Percentiles rank a stretch among this genome's conserved stretches.
Evolutionary conservation across 371 early-diverging fungal genomes (phyloP).

Genomic region (Saksenaea oblongispora): DNA sequence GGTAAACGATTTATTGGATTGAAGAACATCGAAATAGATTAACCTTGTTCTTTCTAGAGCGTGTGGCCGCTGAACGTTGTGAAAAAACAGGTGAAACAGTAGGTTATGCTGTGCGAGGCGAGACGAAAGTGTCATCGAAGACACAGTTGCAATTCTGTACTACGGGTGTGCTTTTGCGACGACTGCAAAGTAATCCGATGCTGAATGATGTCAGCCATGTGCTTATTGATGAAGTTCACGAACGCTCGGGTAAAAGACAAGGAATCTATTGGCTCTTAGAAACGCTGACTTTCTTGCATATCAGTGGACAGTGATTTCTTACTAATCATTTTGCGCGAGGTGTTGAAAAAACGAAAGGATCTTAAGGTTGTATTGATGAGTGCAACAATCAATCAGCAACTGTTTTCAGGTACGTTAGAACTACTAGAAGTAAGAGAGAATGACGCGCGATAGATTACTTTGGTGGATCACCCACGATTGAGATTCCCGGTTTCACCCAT

Average conservation of each 20-base stretch:
- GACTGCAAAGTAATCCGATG: constrained; percentile 70
- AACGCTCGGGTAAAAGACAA: constrained; percentile 56
- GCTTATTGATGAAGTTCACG: constrained; percentile 84
- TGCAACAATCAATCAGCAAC: constrained; percentile 73
- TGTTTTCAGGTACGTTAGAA: constrained; percentile 46
- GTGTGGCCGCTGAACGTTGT: constrained; percentile 73
- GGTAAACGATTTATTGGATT: constrained; percentile 16
- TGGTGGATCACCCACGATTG: constrained; percentile 62
- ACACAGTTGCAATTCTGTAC: constrained; percentile 85
- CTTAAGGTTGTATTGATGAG: constrained; percentile 76
- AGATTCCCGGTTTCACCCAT: constrained; percentile 80
- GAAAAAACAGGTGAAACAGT: constrained; percentile 55
- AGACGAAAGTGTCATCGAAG: constrained; percentile 56
- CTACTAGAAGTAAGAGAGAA: not conserved
- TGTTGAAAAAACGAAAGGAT: constrained; percentile 51
- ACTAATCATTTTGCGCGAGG: constrained; percentile 57
- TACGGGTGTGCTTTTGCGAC: constrained; percentile 81
- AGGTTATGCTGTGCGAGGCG: constrained; percentile 65
- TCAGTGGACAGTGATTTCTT: constrained; percentile 65
- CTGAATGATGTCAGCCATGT: constrained; percentile 67
- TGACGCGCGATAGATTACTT: constrained; percentile 39
- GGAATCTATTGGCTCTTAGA: too few species aligned
- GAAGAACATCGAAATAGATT: not conserved
- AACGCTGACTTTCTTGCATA: not conserved
- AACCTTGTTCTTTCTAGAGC: constrained; percentile 30